Percentiles rank a stretch among this genome's conserved stretches.
Conservation (phyloP, 2,329 filamentous ascomycete genomes). For the Thyridium curvatum region DNA sequence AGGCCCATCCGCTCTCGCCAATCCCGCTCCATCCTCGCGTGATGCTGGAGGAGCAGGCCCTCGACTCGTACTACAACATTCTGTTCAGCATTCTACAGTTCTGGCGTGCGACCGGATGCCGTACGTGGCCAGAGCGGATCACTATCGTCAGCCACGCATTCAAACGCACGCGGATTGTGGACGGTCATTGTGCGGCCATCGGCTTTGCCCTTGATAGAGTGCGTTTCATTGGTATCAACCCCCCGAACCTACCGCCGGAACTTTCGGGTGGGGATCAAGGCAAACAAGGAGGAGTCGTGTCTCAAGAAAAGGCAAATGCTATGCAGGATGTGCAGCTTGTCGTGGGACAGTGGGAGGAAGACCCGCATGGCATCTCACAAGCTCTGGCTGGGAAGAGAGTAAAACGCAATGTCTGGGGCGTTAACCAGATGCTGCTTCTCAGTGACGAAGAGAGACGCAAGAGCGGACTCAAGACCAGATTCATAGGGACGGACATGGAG, state of each 20-base stretch:
- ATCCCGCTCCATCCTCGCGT: slow-evolving; percentile 28
- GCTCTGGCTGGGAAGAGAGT: slow-evolving; percentile 40
- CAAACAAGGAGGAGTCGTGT: slow-evolving; percentile 8
- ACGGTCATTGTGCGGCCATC: slow-evolving; percentile 59
- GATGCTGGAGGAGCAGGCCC: slow-evolving; percentile 61
- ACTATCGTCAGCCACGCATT: slow-evolving; percentile 66
- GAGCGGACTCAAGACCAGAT: slow-evolving; percentile 30
- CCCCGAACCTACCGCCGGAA: slow-evolving; percentile 28
- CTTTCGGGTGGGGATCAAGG: slow-evolving; percentile 13
- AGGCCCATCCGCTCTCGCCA: slow-evolving; percentile 18
- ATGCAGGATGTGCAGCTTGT: slow-evolving; percentile 36
- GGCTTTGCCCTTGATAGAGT: slow-evolving; percentile 40
- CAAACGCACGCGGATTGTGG: slow-evolving; percentile 56
- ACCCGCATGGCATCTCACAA: slow-evolving; percentile 44
- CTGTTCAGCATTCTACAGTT: slow-evolving; percentile 62
- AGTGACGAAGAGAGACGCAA: slow-evolving; percentile 20
- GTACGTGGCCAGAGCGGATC: slow-evolving; percentile 48
- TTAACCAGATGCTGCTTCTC: slow-evolving; percentile 37
- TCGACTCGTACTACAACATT: slow-evolving; percentile 83
- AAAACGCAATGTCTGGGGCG: slow-evolving; percentile 42
- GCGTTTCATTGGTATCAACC: slow-evolving; percentile 58
- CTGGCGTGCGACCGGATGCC: slow-evolving; percentile 39
- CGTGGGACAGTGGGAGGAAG: slow-evolving; percentile 40
- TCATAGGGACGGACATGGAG: slow-evolving; percentile 23
- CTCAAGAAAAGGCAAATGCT: slow-evolving; percentile 26